Percentiles rank a stretch among this genome's conserved stretches.
Evolutionary conservation across 108 stramenopile genomes (phyloP).

Genomic region (Cyclostephanos invisitatus): DNA sequence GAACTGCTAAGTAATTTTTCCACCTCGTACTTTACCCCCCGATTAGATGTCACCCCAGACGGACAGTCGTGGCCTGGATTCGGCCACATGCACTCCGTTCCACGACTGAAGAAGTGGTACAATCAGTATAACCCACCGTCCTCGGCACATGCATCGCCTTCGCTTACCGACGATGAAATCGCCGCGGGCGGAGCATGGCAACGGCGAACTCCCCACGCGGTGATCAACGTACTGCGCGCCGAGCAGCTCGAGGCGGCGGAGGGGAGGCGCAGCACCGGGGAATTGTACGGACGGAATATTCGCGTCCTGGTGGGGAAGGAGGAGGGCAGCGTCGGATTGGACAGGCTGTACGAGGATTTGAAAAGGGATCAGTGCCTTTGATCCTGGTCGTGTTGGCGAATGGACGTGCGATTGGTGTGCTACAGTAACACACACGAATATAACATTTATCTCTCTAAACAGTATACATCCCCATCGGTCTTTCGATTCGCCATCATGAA

Average conservation of each 20-base stretch:
- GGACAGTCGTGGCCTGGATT: constrained; percentile 82
- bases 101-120: constrained; percentile 72
- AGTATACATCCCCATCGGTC: background rate
- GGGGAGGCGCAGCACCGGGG: constrained; percentile 51
- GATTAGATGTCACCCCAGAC: constrained; percentile 66
- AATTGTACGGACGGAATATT: constrained; percentile 72
- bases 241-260: constrained; percentile 82
- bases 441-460: no score
- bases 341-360: constrained; percentile 59
- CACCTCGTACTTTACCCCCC: background rate
- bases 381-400: no score
- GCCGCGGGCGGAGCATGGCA: constrained; percentile 87
- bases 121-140: constrained; percentile 24
- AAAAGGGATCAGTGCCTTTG: constrained; percentile 50
- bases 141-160: constrained; percentile 18
- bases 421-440: no score
- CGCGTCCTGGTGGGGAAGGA: constrained; percentile 46
- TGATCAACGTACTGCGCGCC: constrained; percentile 79
- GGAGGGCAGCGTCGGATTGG: constrained; percentile 60
- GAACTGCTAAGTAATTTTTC: background rate
- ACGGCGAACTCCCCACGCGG: constrained; percentile 79
- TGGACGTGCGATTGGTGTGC: no score
- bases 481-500: background rate
- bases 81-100: constrained; percentile 86
- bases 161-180: constrained; percentile 55